phyloP scores from a whole-genome alignment of 2,329 filamentous ascomycete species.

The Diaporthe australafricana region DNA sequence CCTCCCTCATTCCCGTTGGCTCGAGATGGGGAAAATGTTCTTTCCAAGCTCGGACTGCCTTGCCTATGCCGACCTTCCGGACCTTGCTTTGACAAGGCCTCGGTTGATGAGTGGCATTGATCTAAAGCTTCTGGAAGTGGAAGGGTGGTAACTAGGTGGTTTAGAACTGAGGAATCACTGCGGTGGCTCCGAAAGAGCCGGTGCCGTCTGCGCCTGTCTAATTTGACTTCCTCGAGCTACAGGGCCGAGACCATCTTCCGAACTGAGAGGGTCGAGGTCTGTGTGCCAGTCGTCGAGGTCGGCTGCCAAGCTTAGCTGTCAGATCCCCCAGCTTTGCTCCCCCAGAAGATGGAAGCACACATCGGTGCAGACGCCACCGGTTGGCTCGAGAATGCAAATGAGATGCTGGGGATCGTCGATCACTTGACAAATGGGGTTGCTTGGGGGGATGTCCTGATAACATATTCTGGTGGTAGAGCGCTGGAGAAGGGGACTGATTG shows the following conservation, averaged over 20 bases:
- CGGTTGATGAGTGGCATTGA: neutral
- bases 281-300: constrained; percentile 2
- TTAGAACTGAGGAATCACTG: neutral
- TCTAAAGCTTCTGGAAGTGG: neutral
- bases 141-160: neutral
- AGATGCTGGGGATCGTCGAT: constrained; percentile 14
- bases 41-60: neutral
- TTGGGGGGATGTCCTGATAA: constrained; percentile 6
- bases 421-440: constrained; percentile 16
- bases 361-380: constrained; percentile 23
- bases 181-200: constrained; percentile 23
- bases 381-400: constrained; percentile 24
- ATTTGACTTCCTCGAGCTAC: constrained; percentile 6
- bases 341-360: constrained; percentile 24
- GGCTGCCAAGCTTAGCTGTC: constrained; percentile 1
- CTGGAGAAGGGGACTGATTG: neutral
- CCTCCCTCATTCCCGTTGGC: neutral
- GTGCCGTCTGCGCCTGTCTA: constrained; percentile 3
- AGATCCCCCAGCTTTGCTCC: constrained; percentile 16
- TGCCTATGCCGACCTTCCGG: no score
- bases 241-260: neutral
- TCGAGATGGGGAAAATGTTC: neutral
- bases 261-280: constrained; percentile 7
- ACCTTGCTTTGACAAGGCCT: constrained; percentile 5
- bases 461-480: neutral